Base-by-base conservation (phyloP, 2,329 filamentous ascomycete genomes). In the Mollisia scopiformis region DNA sequence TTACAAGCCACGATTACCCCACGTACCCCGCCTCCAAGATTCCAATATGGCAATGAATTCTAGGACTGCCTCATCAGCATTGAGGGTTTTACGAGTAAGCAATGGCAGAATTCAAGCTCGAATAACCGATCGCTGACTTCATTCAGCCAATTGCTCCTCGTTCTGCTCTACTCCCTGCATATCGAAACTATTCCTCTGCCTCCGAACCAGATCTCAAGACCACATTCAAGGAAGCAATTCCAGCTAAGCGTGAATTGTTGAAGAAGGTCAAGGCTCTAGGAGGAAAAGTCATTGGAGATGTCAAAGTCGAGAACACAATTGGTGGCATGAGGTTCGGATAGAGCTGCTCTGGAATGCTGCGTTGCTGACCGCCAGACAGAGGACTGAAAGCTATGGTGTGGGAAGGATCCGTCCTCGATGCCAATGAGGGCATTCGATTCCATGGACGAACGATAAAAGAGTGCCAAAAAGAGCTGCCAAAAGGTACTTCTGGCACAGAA, bases 391-490 rank as follows among this genome's bases (percentile, higher is more conserved):
- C 93, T 69, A 97, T 99, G 93, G 86, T 99, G 57, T 99, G 95
- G 95, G 95, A 99, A 79, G 95, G 95, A 50, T 97, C 93, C 11
- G 94, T 98, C 25, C 88, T 99, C 53, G 95, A 99, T 74, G 90
- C 95, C 69, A 90, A 99, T 73, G 93, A 98, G 80, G 95, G 95
- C 62, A 99, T 99, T 75, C 91, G 94, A 66, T 99, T 99, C 84
- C 95, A 98, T 76, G 95, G 95, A 75, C 90, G 90, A 73, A 97
- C 93, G 66, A 99, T 99, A 83, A 96, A 96, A 80, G 94, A 99
- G 75, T 99, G 95, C 82, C 95, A 98, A 75, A 86, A 88, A 69
- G 89, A 93, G 76, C 87, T 98, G 16, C 93, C 95, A 75, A 98
- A 97, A 83, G 95, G 94, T 69, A 92, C 85, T 62, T 87, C 90